Base-by-base conservation (phyloP, 352 stramenopile genomes). In the Phytopythium mirpurense region DNA sequence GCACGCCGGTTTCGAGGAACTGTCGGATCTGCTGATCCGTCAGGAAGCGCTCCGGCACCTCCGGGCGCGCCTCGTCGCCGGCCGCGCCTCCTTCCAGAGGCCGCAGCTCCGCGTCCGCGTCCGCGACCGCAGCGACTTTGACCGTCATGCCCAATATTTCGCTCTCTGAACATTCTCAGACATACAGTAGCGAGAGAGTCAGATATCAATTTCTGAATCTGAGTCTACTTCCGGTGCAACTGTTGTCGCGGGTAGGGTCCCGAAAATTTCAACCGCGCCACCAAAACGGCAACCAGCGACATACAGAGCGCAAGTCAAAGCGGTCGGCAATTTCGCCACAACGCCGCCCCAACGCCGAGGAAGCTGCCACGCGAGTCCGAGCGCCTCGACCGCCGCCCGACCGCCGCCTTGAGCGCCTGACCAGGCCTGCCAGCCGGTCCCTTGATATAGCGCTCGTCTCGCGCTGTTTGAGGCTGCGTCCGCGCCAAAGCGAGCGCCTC, bases 1-100 rank as follows among this genome's bases (percentile, higher is more conserved):
- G 44, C 37, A 93, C 76, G 29, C 84, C 86, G 26, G 73, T 61
- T 9, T 68, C 54, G 29, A 76, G 51, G 54, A 96, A 96, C 41
- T 74, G 40, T 7, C 74, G 63, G 32, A 92, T 66, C 63, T 93
- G 77, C 18, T 60, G 59, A n/a, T 72, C 68, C 5, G 73, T 75
- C 36, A 92, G 55, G 14, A 70, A 61, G 8, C 65, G 61, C 12
- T 27, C 26, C 14, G 51, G 48, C 26, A 75, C 62, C 16, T 55
- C 35, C 18, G 70, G 70, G 5, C 53, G 31, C 34, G 49, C 36
- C 12, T 56, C 62, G 18, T 67, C 50, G 15, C 59, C 49, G 9
- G 12, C 18, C 1, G 51, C 57, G 5, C 65, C 66, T 4, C 60
- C 62, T 14, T 58, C 41, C 48, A 57, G 35, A 7, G 35, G 23